Evolutionary conservation across 2,329 filamentous ascomycete genomes (phyloP).

Genomic region (Aspergillus vadensis): DNA sequence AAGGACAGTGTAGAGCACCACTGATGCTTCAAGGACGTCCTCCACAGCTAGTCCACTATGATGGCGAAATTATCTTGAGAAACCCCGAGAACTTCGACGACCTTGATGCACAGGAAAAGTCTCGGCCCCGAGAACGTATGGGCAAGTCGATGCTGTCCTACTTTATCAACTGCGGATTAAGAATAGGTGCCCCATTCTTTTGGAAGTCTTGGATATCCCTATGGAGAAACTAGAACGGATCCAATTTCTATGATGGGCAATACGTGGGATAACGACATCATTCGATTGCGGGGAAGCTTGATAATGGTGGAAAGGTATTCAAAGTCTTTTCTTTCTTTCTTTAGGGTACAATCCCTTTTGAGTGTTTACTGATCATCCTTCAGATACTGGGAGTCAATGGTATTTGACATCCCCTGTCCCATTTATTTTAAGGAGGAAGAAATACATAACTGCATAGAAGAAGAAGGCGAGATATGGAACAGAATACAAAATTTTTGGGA

Average conservation of each 20-base stretch:
- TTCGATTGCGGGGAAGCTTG: conserved; percentile 27
- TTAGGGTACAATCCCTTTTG: not conserved
- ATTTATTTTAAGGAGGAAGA: conserved; percentile 28
- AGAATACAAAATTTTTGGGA: conserved; percentile 40
- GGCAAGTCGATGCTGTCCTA: conserved; percentile 26
- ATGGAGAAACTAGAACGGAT: conserved; percentile 24
- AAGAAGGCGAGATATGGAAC: conserved; percentile 28
- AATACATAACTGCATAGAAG: conserved; percentile 13
- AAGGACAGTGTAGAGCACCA: conserved; percentile 36
- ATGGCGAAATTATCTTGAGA: conserved; percentile 27
- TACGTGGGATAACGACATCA: conserved; percentile 30
- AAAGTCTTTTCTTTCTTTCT: not conserved
- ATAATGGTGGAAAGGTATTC: conserved; percentile 29
- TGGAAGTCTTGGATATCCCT: conserved; percentile 16
- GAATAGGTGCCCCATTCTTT: conserved; percentile 17
- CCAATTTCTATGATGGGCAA: conserved; percentile 23
- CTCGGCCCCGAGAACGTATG: conserved; percentile 20
- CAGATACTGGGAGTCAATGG: conserved; percentile 26
- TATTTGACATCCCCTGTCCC: conserved; percentile 21
- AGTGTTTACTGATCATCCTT: not conserved
- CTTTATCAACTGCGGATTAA: conserved; percentile 24
- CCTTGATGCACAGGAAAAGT: conserved; percentile 19
- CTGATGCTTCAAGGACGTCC: conserved; percentile 28
- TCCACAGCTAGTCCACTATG: conserved; percentile 28
- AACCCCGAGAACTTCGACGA: conserved; percentile 27